Percentiles rank a stretch among this genome's conserved stretches.
phyloP scores from a whole-genome alignment of 345 rosid genomes.

The Hibiscus trionum region DNA sequence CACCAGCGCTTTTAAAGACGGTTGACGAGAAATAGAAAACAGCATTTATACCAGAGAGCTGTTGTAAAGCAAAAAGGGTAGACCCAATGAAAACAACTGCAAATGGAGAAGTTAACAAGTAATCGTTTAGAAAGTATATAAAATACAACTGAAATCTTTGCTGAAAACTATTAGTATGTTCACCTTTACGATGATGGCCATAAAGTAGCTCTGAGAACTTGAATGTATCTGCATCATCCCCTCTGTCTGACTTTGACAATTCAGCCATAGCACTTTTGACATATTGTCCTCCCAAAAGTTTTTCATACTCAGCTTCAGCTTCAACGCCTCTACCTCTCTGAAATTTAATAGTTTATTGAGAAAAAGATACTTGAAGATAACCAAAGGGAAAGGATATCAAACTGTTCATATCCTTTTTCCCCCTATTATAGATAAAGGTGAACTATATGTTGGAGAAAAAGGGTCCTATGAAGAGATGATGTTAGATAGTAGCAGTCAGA shows the following conservation, averaged over 20 bases:
- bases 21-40: slow-evolving; percentile 93
- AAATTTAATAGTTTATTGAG: slow-evolving; percentile 5
- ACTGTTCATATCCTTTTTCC: not conserved
- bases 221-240: slow-evolving; percentile 55
- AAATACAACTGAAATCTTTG: not conserved
- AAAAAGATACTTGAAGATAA: not conserved
- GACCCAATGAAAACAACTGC: slow-evolving; percentile 98
- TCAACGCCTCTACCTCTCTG: slow-evolving; percentile 83
- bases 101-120: slow-evolving; percentile 34
- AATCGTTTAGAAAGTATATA: slow-evolving; percentile 18
- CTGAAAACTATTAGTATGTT: slow-evolving; percentile 16
- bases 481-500: not conserved
- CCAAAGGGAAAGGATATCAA: slow-evolving; percentile 1
- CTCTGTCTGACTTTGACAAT: slow-evolving; percentile 57
- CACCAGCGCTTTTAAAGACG: slow-evolving; percentile 82
- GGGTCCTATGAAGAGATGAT: too few relatives aligned
- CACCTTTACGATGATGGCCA: slow-evolving; percentile 69
- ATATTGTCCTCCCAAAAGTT: slow-evolving; percentile 60
- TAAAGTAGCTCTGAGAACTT: slow-evolving; percentile 58
- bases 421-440: not conserved
- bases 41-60: slow-evolving; percentile 93
- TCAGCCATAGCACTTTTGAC: slow-evolving; percentile 79
- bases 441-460: not conserved
- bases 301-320: slow-evolving; percentile 80
- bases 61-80: slow-evolving; percentile 91